Base-by-base conservation (phyloP, 495 filamentous ascomycete genomes). In the Aspergillus biplanus region DNA sequence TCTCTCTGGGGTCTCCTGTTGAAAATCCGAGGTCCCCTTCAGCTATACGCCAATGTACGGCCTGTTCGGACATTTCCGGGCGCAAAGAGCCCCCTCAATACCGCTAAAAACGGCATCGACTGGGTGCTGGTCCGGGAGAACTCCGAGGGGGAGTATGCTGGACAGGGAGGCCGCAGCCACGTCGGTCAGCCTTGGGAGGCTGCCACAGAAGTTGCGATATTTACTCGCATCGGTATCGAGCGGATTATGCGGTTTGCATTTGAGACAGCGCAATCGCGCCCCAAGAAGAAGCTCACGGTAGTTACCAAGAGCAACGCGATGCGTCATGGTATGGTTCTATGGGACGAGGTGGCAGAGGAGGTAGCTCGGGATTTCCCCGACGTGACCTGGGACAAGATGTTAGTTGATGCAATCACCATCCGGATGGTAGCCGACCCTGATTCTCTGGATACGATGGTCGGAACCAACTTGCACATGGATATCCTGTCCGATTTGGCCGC, bases 291-390 rank as follows among this genome's bases (percentile, higher is more conserved):
- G 13, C 64, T 86, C 53, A 85, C 82, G 33, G 80, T 86, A 7
- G 83, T 86, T 9, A 85, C 84, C n/a, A 86, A 85, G 73, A 83
- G 79, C 55, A 86, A 86, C 69, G 82, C 84, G 1, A 80, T 84
- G 75, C 73, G 81, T 9, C 80, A 84, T 62, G 84, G 84, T 0
- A 80, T 86, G 81, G 84, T 86, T 6, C 69, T 85, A 5, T 85
- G 83, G 83, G 84, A 86, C 63, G 73, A 82, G 62, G 73, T 85
- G 11, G 82, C 82, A 1, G 71, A 69, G 49, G 59, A 70, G 12
- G 76, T 85, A 13, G 73, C 78, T 5, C 64, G 56, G 59, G 80
- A 85, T 1, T 86, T 81, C 67, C 83, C 82, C 5, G 80, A 84
- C 62, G 83, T 85, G 7, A 72, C 78, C 53, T 72, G 74, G 59